Conservation (phyloP, 2,329 filamentous ascomycete species). For the Monosporascus sp. region DNA sequence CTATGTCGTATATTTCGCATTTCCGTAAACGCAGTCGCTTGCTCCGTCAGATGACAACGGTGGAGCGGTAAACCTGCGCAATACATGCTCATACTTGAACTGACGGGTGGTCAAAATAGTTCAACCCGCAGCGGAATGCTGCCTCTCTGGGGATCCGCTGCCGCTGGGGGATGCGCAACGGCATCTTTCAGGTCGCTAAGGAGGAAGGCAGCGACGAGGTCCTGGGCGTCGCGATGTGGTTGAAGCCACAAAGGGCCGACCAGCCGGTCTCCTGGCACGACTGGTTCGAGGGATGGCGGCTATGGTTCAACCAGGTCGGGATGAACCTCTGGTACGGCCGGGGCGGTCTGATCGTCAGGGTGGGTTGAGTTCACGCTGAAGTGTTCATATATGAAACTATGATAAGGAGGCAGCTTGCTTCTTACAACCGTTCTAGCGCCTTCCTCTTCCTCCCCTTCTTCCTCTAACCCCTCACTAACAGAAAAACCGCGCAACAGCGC, state of each 20-base stretch:
- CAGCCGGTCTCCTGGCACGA: conserved; percentile 53
- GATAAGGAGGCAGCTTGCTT: neutral
- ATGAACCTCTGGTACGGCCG: conserved; percentile 67
- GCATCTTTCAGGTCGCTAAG: conserved; percentile 66
- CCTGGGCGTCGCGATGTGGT: conserved; percentile 70
- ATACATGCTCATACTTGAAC: neutral
- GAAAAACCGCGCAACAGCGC: conserved; percentile 32
- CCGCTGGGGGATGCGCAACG: conserved; percentile 65
- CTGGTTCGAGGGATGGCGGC: conserved; percentile 59
- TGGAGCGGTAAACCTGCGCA: too few relatives aligned
- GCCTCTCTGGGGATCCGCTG: conserved; percentile 61
- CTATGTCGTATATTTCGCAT: too few relatives aligned
- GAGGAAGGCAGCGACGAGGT: conserved; percentile 50
- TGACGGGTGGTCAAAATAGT: conserved; percentile 34
- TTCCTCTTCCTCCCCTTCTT: neutral
- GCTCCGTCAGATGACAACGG: too few relatives aligned
- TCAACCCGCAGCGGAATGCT: conserved; percentile 55
- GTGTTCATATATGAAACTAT: neutral
- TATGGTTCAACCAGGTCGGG: conserved; percentile 60
- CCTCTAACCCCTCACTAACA: neutral
- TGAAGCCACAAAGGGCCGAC: conserved; percentile 48
- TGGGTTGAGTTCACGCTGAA: conserved; percentile 19
- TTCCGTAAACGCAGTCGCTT: too few relatives aligned
- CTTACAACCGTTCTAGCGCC: neutral
- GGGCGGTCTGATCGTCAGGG: conserved; percentile 61